Evolutionary conservation across 2,329 filamentous ascomycete species (phyloP).

Genomic region (Pestalotiopsis sp.): DNA sequence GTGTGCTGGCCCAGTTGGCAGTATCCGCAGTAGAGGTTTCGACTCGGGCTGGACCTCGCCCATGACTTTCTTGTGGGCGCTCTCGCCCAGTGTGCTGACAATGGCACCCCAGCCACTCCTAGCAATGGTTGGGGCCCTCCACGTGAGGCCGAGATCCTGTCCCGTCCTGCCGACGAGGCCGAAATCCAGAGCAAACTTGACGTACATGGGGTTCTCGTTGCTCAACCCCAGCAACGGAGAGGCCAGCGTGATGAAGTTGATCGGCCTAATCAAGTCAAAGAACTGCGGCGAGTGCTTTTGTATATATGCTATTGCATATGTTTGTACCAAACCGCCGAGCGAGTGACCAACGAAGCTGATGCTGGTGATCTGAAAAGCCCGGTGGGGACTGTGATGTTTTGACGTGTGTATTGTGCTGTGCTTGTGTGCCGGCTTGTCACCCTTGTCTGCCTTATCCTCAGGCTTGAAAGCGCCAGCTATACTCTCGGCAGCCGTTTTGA

Average conservation of each 20-base stretch:
- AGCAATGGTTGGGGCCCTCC: constrained; percentile 84
- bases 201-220: constrained; percentile 96
- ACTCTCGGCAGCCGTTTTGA: constrained; percentile 49
- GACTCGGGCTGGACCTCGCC: constrained; percentile 71
- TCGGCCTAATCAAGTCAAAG: constrained; percentile 79
- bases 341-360: constrained; percentile 96
- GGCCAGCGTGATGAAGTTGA: constrained; percentile 89
- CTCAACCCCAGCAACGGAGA: constrained; percentile 88
- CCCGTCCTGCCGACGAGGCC: constrained; percentile 94
- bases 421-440: constrained; percentile 54
- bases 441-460: constrained; percentile 37
- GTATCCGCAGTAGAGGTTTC: constrained; percentile 83
- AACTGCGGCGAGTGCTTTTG: constrained; percentile 93
- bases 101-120: constrained; percentile 87
- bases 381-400: constrained; percentile 34
- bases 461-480: constrained; percentile 39
- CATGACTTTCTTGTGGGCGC: constrained; percentile 58
- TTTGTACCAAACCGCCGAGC: constrained; percentile 85
- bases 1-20: constrained; percentile 90
- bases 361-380: constrained; percentile 82
- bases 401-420: constrained; percentile 59
- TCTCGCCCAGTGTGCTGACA: constrained; percentile 77
- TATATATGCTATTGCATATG: constrained; percentile 93
- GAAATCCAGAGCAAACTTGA: constrained; percentile 95
- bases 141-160: constrained; percentile 91